Evolutionary conservation across 306 rosid genomes (phyloP).

Genomic region (Quercus robur): DNA sequence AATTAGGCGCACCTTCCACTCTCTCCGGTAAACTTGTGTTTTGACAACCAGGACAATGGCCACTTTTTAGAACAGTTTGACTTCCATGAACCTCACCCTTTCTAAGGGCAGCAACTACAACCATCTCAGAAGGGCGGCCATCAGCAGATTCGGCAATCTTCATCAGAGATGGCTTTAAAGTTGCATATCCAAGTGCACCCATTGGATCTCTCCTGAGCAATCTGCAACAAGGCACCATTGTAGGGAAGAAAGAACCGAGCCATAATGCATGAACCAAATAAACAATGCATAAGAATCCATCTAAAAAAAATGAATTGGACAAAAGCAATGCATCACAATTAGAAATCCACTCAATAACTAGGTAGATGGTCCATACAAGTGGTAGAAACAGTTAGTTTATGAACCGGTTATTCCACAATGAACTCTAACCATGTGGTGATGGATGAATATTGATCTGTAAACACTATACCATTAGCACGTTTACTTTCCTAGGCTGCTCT

Average conservation of each 20-base stretch:
- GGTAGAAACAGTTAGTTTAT: neutral
- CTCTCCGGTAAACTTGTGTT: slow-evolving; percentile 63
- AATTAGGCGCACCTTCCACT: slow-evolving; percentile 94
- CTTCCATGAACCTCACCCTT: slow-evolving; percentile 92
- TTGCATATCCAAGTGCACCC: slow-evolving; percentile 94
- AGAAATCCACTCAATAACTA: slow-evolving; percentile 6
- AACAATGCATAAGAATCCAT: slow-evolving; percentile 5
- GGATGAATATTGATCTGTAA: neutral
- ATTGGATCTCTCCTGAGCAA: slow-evolving; percentile 86
- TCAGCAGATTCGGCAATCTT: slow-evolving; percentile 71
- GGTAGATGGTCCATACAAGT: neutral
- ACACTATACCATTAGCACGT: neutral
- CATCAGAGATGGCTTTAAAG: slow-evolving; percentile 59
- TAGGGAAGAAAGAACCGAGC: slow-evolving; percentile 3
- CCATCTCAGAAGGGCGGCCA: slow-evolving; percentile 83
- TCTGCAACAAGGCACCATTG: slow-evolving; percentile 42
- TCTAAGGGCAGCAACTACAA: slow-evolving; percentile 83
- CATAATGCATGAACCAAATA: slow-evolving; percentile 9
- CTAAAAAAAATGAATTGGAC: neutral
- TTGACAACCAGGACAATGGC: slow-evolving; percentile 88
- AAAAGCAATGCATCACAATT: neutral
- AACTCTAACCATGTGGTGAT: neutral
- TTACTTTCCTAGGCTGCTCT: neutral
- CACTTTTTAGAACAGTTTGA: slow-evolving; percentile 88
- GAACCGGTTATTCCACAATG: neutral